These are phyloP conservation scores for Fagus sylvatica DNA, from an alignment of 306 rosid genomes.

Conservation along the genomic window DNA sequence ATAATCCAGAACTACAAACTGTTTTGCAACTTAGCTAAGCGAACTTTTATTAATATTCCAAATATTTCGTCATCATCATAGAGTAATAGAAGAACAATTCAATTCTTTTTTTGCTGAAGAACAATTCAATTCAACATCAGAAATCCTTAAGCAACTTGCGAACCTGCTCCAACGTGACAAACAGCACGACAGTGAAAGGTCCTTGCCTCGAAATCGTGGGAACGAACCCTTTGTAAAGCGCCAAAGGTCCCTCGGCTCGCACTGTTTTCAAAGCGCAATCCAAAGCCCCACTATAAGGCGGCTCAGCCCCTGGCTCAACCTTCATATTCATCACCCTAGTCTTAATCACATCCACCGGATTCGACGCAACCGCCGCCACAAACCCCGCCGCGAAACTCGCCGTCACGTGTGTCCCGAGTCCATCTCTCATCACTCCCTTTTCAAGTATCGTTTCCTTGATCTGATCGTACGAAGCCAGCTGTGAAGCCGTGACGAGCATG, in stretches of 20 bases:
- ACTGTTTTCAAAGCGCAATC: constrained; percentile 71
- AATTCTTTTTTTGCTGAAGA: neutral
- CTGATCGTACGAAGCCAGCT: constrained; percentile 71
- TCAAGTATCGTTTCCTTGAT: constrained; percentile 61
- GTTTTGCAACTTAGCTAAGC: too few species aligned
- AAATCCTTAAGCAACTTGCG: constrained; percentile 73
- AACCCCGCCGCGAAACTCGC: constrained; percentile 80
- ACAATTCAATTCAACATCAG: constrained; percentile 23
- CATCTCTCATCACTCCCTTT: constrained; percentile 57
- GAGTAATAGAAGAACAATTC: too few species aligned
- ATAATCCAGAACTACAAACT: too few species aligned
- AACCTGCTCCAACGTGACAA: constrained; percentile 77
- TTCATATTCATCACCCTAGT: constrained; percentile 84
- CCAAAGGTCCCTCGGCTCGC: constrained; percentile 71
- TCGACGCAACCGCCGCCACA: constrained; percentile 73
- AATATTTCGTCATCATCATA: too few species aligned
- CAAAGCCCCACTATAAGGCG: constrained; percentile 68
- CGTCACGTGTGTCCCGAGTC: constrained; percentile 78
- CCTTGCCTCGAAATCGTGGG: constrained; percentile 87
- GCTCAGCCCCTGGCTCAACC: constrained; percentile 58
- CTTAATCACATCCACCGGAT: constrained; percentile 77
- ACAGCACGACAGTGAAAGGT: constrained; percentile 73
- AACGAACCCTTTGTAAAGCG: constrained; percentile 68
- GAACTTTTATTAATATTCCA: too few species aligned
- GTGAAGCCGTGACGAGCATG: constrained; percentile 81